Conservation (phyloP, 2,329 filamentous ascomycete species). For the Fusarium sulawesiense region DNA sequence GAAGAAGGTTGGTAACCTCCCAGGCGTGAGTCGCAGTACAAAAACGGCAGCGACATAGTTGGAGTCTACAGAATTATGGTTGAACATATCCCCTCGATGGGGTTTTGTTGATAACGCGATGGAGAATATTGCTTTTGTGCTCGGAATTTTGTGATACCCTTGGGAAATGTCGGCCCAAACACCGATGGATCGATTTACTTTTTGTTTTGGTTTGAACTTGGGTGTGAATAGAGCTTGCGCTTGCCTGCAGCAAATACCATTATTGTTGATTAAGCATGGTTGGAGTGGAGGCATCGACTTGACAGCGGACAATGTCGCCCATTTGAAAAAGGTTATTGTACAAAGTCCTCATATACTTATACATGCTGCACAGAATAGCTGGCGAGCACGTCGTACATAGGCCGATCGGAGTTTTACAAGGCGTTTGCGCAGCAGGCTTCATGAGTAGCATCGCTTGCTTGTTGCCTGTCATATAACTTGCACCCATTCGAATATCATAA, state of each 20-base stretch:
- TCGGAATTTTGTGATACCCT: conserved; percentile 55
- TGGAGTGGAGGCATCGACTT: conserved; percentile 34
- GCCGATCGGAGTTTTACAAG: conserved; percentile 27
- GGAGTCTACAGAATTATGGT: conserved; percentile 11
- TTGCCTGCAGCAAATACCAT: conserved; percentile 21
- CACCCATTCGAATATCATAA: conserved; percentile 1
- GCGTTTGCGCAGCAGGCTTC: conserved; percentile 36
- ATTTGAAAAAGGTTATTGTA: conserved; percentile 39
- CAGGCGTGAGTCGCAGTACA: conserved; percentile 49
- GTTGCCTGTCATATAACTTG: conserved; percentile 18
- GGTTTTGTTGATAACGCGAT: conserved; percentile 40
- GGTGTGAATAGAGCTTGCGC: conserved; percentile 31
- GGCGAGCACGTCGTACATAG: conserved; percentile 42
- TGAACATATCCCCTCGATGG: conserved; percentile 28
- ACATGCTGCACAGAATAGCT: conserved; percentile 37
- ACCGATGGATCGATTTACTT: conserved; percentile 37
- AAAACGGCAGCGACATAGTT: conserved; percentile 51
- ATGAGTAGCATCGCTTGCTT: conserved; percentile 31
- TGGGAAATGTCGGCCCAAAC: conserved; percentile 44
- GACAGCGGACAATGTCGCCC: conserved; percentile 24
- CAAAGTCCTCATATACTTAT: conserved; percentile 38
- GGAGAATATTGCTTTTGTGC: conserved; percentile 45
- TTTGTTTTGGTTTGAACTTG: conserved; percentile 36
- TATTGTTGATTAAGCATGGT: conserved; percentile 22
- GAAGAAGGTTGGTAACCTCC: conserved; percentile 50